Base-by-base conservation (phyloP, 805 yeast genomes). In the Starmerella vitae region DNA sequence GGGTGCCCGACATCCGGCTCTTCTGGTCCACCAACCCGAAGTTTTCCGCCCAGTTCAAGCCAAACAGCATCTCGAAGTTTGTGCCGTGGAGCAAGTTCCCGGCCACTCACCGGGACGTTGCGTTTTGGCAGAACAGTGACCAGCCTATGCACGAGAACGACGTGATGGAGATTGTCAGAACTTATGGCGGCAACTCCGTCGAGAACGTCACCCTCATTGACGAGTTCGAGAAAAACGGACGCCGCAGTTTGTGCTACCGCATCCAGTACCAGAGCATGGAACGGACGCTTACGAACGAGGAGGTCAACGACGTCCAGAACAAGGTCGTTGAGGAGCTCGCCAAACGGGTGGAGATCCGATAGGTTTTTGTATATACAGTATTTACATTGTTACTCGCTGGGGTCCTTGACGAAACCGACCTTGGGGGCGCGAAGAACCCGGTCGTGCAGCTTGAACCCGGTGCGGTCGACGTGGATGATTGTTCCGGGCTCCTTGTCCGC, bases 211-310 rank as follows among this genome's bases (percentile, higher is more conserved):
- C 67, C 34, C 60, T 80, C 33, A 55, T 83, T 24, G 98, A 91
- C 56, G 79, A 79, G 54, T 91, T 88, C 53, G 66, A 64, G 12
- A 83, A 83, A 54, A 77, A 85, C 0, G 76, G 77, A 2, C 71
- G 68, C 49, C 71, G 64, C 47, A 79, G 93, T 7, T 79, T 80
- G 52, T 85, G 96, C 62, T 91, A 83, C 67, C 67, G 98, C 49
- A 71, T 91, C 43, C 78, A 79, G 55, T 91, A 84, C 62, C 97
- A 91, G 62, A 80, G 94, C 1, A 86, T 91, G 96, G 96, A 88
- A 52, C 72, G 95, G 52, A 79, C 80, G 42, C 65, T 91, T 49
- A 83, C 93, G 20, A 84, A 80, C 55, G 78, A 72, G 2, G 97
- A 91, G 57, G 70, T 91, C 39, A 88, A 88, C 54, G 65, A 53